These are phyloP conservation scores for Kitagawia praeruptora DNA, from an alignment of 129 eudicot genomes.

Conservation along the genomic window DNA sequence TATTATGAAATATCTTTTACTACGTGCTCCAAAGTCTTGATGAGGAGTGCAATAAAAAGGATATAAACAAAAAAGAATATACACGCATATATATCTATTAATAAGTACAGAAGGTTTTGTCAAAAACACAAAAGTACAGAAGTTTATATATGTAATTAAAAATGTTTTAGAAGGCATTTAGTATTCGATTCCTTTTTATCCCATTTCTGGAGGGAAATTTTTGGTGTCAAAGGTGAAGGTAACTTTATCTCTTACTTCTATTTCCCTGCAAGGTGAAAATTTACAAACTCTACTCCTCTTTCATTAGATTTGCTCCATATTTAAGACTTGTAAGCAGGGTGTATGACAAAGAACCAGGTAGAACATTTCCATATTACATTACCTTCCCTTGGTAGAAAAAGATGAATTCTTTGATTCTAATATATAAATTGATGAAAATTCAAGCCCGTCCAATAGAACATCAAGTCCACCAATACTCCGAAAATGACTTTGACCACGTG, in stretches of 20 bases:
- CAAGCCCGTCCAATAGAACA: conserved; percentile 87
- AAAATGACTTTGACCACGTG: conserved; percentile 96
- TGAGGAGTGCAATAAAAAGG: neutral
- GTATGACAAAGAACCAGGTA: conserved; percentile 1
- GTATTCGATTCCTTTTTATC: no score
- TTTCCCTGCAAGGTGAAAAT: no score
- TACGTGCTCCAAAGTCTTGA: neutral
- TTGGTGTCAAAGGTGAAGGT: no score
- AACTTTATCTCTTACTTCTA: no score
- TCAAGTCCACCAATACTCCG: conserved; percentile 99
- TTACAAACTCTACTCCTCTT: neutral
- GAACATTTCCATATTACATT: neutral
- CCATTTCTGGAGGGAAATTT: neutral
- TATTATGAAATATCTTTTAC: no score
- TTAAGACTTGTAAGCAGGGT: neutral
- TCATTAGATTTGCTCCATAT: neutral
- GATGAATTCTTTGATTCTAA: conserved; percentile 32
- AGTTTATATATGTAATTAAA: no score
- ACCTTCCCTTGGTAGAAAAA: conserved; percentile 40
- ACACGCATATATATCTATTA: no score
- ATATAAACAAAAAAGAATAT: no score
- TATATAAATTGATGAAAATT: conserved; percentile 53
- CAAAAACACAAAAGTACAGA: no score
- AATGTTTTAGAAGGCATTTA: neutral
- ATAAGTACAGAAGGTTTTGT: no score